Base-by-base conservation (phyloP, 2,329 filamentous ascomycete species). In the Trichophaea hybrida region DNA sequence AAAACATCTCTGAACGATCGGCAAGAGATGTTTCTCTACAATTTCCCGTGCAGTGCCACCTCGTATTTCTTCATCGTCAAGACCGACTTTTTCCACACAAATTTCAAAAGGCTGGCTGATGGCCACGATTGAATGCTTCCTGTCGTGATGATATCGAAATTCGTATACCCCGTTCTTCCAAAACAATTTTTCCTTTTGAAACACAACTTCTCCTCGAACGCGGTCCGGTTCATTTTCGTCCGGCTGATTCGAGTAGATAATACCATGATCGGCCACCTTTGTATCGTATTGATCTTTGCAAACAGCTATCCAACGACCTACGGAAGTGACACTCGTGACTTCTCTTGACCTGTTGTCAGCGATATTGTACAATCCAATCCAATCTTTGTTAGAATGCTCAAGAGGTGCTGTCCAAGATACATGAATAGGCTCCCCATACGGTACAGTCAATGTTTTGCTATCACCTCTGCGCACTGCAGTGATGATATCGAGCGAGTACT, bases 101-200 rank as follows among this genome's bases (percentile, higher is more conserved):
- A 97, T 85, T 72, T 96, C 91, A 68, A 98, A 98, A 0, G 93
- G 90, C 66, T 88, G 80, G 4, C 90, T 96, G 62, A 97, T 86
- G 15, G 88, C 82, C 86, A 98, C 93, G 69, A 94, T 90, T 66
- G 86, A 88, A 73, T 98, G 89, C 68, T 85, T 86, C 59, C 89
- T 89, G 67, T 88, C 84, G 73, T 98, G 93, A 73, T 98, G 93
- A 73, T 96, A 96, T 44, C 93, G 83, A 75, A 98, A 94, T 70
- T 98, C 93, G 69, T 95, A 98, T 2, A 94, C 86, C 58, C 93
- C 93, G 62, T 91, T 86, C 0, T 86, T 94, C 93, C 93, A 98
- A 84, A 88, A 98, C 1, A 96, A 79, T 74, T 94, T 95, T 74
- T 97, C 90, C 52, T 93, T 90, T 7, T 83, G 77, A 70, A 98